Base-by-base conservation (phyloP, 192 early-diverging fungal species). In the Gamsiella multidivaricata region DNA sequence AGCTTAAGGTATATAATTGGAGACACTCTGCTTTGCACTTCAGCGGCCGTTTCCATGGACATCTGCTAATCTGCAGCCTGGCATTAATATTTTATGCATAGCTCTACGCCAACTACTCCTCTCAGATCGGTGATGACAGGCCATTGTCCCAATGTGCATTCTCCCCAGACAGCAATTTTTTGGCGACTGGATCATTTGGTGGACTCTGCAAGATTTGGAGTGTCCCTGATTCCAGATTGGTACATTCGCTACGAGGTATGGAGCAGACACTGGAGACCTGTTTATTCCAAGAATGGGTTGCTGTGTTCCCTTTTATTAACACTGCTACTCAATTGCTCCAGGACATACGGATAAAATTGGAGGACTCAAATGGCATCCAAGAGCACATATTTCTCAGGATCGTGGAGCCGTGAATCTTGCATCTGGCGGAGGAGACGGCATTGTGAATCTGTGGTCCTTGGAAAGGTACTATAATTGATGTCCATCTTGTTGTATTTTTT, bases 331-430 rank as follows among this genome's bases (percentile, higher is more conserved):
- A 18, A 25, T 49, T 5, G 23, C 47, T 49, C 11, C 49, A 82
- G 95, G 96, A 0, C 97, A 99, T 62, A 88, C 83, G 5, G 96
- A 97, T 61, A 90, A 93, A 34, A 90, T 99, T 25, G 93, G 93
- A 33, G 96, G 95, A 20, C 60, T 98, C 25, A 93, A 88, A 4
- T 98, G 94, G 75, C 96, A 98, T 62, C 97, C 97, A 6, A 67
- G 89, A 17, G 74, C 94, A 23, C 93, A 92, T 0, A 42, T 93
- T 17, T 69, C 74, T 1, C 85, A 89, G 70, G 82, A 80, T 50
- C 69, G 70, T 3, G 81, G 71, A 10, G 82, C 81, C 1, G 84
- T 91, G 10, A 95, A 97, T 62, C 80, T 99, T 33, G 97, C 92
- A n/a, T 89, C 88, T 18, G 90, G 96, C 25, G 91, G 84, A n/a